Conservation (phyloP, 1,284 basidiomycete species). For the Volvariella surrecta region DNA sequence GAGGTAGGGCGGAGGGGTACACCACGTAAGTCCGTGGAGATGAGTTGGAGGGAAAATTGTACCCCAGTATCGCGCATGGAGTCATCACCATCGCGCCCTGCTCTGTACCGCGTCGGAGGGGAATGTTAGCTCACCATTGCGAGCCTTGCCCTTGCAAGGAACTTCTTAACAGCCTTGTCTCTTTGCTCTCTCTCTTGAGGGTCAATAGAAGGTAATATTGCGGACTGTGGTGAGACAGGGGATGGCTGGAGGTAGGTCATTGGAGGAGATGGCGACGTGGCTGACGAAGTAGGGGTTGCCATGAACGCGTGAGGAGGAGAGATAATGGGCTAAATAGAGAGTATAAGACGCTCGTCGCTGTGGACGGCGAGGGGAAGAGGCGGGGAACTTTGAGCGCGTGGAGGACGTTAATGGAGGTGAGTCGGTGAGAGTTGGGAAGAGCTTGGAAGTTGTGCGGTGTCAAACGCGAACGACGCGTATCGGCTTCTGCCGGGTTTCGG, state of each 20-base stretch:
- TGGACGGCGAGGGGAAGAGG: slow-evolving; percentile 2
- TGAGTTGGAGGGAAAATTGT: not conserved
- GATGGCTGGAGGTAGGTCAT: slow-evolving; percentile 43
- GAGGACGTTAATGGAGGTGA: slow-evolving; percentile 18
- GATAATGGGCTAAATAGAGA: slow-evolving; percentile 5
- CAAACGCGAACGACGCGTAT: slow-evolving; percentile 47
- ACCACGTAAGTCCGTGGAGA: not conserved
- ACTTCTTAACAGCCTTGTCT: slow-evolving; percentile 59
- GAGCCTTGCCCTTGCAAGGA: slow-evolving; percentile 65
- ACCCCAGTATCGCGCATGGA: not conserved
- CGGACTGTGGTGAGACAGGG: slow-evolving; percentile 28
- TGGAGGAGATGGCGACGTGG: slow-evolving; percentile 70
- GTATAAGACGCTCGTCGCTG: not conserved
- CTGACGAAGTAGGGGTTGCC: slow-evolving; percentile 69
- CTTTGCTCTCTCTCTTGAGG: slow-evolving; percentile 45
- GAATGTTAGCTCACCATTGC: slow-evolving; percentile 53
- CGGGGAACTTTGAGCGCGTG: slow-evolving; percentile 28
- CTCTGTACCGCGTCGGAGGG: slow-evolving; percentile 36
- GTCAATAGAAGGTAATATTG: slow-evolving; percentile 27
- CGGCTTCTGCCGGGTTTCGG: slow-evolving; percentile 35
- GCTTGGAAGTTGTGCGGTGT: slow-evolving; percentile 26
- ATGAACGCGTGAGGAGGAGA: slow-evolving; percentile 39
- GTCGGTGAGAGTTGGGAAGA: slow-evolving; percentile 22
- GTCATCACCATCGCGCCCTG: not conserved
- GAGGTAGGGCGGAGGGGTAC: slow-evolving; percentile 1